A percentile compares a stretch with the other conserved stretches of the same genome.
phyloP scores from a whole-genome alignment of 345 rosid genomes.

The Salix caprea region DNA sequence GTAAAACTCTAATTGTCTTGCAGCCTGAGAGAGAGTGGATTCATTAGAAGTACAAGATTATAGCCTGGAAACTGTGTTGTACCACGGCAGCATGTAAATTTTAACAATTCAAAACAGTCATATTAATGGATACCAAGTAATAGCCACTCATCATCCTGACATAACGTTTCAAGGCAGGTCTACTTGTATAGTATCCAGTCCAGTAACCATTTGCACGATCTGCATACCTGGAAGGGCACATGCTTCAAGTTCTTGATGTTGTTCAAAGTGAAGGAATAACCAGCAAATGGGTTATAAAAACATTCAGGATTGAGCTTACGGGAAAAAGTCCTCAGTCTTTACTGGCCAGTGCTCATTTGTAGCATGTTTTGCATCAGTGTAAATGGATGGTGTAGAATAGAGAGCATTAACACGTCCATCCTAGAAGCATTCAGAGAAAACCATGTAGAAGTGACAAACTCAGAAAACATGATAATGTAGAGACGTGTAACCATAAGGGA shows the following conservation, averaged over 20 bases:
- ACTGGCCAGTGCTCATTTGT: constrained; percentile 72
- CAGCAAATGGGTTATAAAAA: constrained; percentile 6
- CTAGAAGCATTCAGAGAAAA: constrained; percentile 35
- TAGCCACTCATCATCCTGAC: constrained; percentile 91
- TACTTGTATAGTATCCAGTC: constrained; percentile 95
- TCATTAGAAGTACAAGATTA: background rate
- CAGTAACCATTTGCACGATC: constrained; percentile 89
- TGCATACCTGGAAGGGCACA: constrained; percentile 66
- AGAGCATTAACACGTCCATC: constrained; percentile 96
- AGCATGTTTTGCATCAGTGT: constrained; percentile 91
- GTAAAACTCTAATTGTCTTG: constrained; percentile 88
- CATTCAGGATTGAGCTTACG: constrained; percentile 55
- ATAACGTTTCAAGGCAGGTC: constrained; percentile 86
- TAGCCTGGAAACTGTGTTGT: constrained; percentile 8
- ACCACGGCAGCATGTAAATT: background rate
- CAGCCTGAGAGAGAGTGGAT: constrained; percentile 45
- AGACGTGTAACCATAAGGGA: background rate
- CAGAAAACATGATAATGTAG: background rate
- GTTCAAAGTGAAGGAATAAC: constrained; percentile 1
- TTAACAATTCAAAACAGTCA: background rate
- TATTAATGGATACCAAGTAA: constrained; percentile 57
- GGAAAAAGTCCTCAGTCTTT: constrained; percentile 85
- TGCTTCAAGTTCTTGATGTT: constrained; percentile 22
- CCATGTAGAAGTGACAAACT: constrained; percentile 3
- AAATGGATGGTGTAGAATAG: constrained; percentile 94